A percentile compares a stretch with the other conserved stretches of the same genome.
Conservation (phyloP, 495 filamentous ascomycete species). For the Pyronema domesticum region DNA sequence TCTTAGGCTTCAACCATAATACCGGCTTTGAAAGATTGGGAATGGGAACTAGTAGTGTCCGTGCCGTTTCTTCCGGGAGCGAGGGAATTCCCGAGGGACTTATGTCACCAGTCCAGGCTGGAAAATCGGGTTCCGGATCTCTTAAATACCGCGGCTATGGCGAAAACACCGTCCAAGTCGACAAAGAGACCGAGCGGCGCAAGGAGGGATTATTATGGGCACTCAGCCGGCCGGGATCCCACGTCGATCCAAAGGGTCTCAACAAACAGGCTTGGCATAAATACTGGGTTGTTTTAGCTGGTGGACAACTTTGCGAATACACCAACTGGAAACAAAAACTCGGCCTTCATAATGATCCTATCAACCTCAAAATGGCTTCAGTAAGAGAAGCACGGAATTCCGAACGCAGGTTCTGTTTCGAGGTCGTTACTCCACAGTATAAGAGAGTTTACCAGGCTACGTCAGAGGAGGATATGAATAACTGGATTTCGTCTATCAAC, state of each 20-base stretch:
- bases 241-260: slow-evolving; percentile 82
- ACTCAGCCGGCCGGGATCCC: slow-evolving; percentile 76
- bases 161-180: slow-evolving; percentile 22
- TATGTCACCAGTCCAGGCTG: slow-evolving; percentile 14
- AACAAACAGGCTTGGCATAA: slow-evolving; percentile 99
- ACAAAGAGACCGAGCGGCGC: slow-evolving; percentile 34
- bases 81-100: slow-evolving; percentile 12
- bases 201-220: slow-evolving; percentile 96
- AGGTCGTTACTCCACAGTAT: slow-evolving; percentile 92
- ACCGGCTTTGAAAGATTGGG: slow-evolving; percentile 22
- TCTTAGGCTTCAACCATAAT: slow-evolving; percentile 17
- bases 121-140: slow-evolving; percentile 17
- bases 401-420: slow-evolving; percentile 92
- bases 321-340: slow-evolving; percentile 98
- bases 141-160: slow-evolving; percentile 33
- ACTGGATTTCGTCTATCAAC: slow-evolving; percentile 92
- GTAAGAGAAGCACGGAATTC: slow-evolving; percentile 88
- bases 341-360: slow-evolving; percentile 94
- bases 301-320: slow-evolving; percentile 91
- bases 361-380: slow-evolving; percentile 90
- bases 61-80: slow-evolving; percentile 21
- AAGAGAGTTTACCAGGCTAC: slow-evolving; percentile 96
- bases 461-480: slow-evolving; percentile 93
- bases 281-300: slow-evolving; percentile 98
- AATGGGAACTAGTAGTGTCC: slow-evolving; percentile 21